Conservation (phyloP, 257 asterid species). For the Linderniella brevidens region DNA sequence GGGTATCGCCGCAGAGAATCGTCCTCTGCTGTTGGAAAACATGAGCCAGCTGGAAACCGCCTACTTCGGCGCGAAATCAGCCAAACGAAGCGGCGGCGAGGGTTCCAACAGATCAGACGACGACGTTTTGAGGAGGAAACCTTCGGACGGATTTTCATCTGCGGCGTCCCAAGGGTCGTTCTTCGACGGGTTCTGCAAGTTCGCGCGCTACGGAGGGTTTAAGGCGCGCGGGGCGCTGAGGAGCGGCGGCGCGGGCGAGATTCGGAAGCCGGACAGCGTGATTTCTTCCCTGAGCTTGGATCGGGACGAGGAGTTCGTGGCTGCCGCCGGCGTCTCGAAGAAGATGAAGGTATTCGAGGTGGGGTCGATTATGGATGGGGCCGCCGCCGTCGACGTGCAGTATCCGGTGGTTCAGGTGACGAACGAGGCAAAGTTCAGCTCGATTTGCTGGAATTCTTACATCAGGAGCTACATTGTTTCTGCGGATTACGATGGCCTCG, state of each 20-base stretch:
- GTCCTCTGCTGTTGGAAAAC: conserved; percentile 19
- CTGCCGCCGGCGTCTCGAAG: conserved; percentile 40
- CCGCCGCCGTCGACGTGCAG: conserved; percentile 26
- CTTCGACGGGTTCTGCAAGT: conserved; percentile 36
- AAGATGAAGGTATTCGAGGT: conserved; percentile 36
- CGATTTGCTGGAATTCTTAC: conserved; percentile 42
- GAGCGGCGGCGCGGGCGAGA: conserved; percentile 12
- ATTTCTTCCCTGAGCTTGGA: conserved; percentile 38
- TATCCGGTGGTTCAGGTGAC: conserved; percentile 40
- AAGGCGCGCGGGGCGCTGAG: conserved; percentile 28
- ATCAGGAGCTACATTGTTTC: conserved; percentile 35
- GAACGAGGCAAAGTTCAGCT: conserved; percentile 27
- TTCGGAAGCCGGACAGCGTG: conserved; percentile 21
- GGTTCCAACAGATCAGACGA: conserved; percentile 15
- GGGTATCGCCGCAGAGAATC: too few relatives aligned
- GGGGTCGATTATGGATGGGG: conserved; percentile 19
- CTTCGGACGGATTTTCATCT: too few relatives aligned
- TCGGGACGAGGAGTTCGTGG: conserved; percentile 30
- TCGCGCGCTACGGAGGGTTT: conserved; percentile 28
- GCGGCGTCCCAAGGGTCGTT: conserved; percentile 18
- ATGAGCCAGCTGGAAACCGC: conserved; percentile 25
- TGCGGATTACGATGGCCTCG: conserved; percentile 34
- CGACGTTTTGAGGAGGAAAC: conserved; percentile 11
- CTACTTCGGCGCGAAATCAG: conserved; percentile 29
- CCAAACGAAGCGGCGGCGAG: conserved; percentile 9